Conservation (phyloP, 148 eudicot genomes). For the Drosera capensis region DNA sequence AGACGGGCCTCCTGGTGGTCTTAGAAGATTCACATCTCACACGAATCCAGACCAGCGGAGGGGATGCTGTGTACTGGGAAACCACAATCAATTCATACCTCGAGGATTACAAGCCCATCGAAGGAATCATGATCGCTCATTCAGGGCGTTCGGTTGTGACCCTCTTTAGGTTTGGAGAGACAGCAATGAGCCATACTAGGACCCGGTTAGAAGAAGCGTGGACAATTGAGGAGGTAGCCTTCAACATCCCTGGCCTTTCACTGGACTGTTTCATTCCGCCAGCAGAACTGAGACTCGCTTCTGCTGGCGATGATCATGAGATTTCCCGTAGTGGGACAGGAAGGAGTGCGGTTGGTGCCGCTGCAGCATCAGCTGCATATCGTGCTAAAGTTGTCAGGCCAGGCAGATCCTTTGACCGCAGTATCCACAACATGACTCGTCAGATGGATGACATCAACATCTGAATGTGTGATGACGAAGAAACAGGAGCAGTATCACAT, state of each 20-base stretch:
- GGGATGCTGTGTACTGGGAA: slow-evolving; percentile 96
- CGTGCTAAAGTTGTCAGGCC: slow-evolving; percentile 59
- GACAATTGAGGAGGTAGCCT: slow-evolving; percentile 68
- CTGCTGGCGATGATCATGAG: slow-evolving; percentile 45
- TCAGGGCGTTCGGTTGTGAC: slow-evolving; percentile 89
- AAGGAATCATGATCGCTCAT: slow-evolving; percentile 90
- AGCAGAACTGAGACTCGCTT: slow-evolving; percentile 52
- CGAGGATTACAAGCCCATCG: slow-evolving; percentile 71
- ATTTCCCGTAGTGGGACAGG: slow-evolving; percentile 44
- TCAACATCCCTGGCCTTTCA: slow-evolving; percentile 67
- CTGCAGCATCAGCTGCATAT: slow-evolving; percentile 34
- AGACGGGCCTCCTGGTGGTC: slow-evolving; percentile 45
- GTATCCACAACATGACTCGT: slow-evolving; percentile 28
- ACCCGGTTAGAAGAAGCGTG: slow-evolving; percentile 67
- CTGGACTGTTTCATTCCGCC: slow-evolving; percentile 87
- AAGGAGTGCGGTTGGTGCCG: slow-evolving; percentile 34
- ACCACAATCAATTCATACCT: slow-evolving; percentile 72
- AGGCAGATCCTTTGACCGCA: slow-evolving; percentile 26
- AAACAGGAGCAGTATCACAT: no score
- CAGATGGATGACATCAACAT: slow-evolving; percentile 53
- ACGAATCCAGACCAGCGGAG: slow-evolving; percentile 75
- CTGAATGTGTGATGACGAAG: slow-evolving; percentile 23
- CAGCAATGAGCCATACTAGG: slow-evolving; percentile 66
- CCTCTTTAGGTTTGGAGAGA: slow-evolving; percentile 85
- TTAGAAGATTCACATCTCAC: slow-evolving; percentile 62